Evolutionary conservation across 306 rosid species (phyloP).

Genomic region (Cotoneaster glaucophyllus): DNA sequence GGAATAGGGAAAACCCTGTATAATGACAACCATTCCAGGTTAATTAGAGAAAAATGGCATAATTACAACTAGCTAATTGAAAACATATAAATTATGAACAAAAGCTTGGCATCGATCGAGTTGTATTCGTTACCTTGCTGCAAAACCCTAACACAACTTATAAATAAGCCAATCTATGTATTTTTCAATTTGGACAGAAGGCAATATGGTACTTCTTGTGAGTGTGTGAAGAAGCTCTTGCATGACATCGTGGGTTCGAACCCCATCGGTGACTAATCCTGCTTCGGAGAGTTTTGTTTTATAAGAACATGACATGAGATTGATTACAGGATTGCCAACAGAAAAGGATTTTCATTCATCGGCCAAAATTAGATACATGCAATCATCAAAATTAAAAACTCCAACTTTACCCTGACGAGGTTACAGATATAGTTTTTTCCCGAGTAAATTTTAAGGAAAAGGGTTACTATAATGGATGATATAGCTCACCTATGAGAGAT

Average conservation of each 20-base stretch:
- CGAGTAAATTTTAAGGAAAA: neutral
- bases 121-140: neutral
- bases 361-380: neutral
- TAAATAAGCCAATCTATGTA: neutral
- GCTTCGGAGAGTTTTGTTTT: neutral
- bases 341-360: neutral
- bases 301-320: neutral
- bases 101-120: neutral
- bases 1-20: conserved; percentile 57
- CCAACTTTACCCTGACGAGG: neutral
- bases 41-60: too few relatives aligned
- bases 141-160: neutral
- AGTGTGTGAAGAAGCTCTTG: neutral
- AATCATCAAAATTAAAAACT: neutral
- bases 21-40: neutral
- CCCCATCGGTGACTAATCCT: neutral
- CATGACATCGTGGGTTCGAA: too few relatives aligned
- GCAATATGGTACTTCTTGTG: neutral
- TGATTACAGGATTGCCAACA: neutral
- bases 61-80: too few relatives aligned
- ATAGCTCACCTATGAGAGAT: conserved; percentile 40
- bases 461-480: neutral
- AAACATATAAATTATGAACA: neutral
- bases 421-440: neutral
- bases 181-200: neutral